Percentiles rank a stretch among this genome's conserved stretches.
phyloP scores from a whole-genome alignment of 2,329 filamentous ascomycete species.

The Diaporthe ampelina region DNA sequence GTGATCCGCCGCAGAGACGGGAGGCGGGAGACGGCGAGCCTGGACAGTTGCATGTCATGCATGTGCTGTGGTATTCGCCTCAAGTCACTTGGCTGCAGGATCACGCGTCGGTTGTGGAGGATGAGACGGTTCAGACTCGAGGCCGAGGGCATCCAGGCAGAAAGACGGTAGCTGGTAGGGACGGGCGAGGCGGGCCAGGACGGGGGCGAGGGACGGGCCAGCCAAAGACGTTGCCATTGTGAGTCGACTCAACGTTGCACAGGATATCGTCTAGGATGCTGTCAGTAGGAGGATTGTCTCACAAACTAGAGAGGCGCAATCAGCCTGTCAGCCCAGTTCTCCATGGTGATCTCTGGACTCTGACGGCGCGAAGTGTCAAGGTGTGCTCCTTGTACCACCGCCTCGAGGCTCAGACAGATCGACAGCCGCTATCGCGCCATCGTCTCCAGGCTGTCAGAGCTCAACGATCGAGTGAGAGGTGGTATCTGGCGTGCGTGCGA shows the following conservation, averaged over 20 bases:
- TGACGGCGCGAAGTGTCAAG: conserved; percentile 17
- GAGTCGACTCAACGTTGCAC: conserved; percentile 28
- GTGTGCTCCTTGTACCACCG: conserved; percentile 20
- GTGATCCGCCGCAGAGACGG: not conserved
- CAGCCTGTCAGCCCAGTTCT: not conserved
- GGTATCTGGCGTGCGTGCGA: not conserved
- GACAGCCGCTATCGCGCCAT: conserved; percentile 30
- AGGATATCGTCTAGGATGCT: conserved; percentile 27
- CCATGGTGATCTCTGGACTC: not conserved
- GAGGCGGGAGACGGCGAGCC: not conserved
- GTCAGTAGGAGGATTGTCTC: conserved; percentile 29
- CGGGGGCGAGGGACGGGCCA: conserved; percentile 2
- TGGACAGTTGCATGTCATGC: conserved; percentile 5
- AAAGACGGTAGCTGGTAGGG: conserved; percentile 11
- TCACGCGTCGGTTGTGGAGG: not conserved
- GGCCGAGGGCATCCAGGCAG: conserved; percentile 2
- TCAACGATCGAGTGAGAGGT: not conserved
- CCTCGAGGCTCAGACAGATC: conserved; percentile 23
- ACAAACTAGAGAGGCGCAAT: conserved; percentile 27
- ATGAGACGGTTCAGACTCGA: conserved; percentile 5
- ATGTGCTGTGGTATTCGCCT: conserved; percentile 1
- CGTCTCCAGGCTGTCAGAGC: conserved; percentile 4
- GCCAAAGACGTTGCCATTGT: conserved; percentile 21
- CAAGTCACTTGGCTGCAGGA: conserved; percentile 15
- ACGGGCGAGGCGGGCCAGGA: conserved; percentile 13